Conservation (phyloP, 768 basidiomycete species). For the Kondoa subrosea region DNA sequence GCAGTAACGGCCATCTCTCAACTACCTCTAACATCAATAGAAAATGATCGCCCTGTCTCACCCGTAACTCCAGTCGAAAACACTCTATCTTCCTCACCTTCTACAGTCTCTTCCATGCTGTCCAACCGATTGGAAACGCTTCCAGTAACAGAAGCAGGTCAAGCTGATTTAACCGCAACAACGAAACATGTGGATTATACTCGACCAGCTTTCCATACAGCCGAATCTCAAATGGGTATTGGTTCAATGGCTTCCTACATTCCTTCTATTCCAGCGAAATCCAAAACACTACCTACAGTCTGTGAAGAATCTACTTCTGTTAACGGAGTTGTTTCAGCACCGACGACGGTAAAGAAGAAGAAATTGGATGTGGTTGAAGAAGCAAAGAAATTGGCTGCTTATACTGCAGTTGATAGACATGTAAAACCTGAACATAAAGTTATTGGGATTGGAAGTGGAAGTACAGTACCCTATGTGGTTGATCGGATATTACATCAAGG, state of each 20-base stretch:
- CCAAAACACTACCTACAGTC: background rate
- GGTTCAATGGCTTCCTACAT: background rate
- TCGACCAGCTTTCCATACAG: background rate
- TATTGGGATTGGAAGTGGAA: constrained; percentile 45
- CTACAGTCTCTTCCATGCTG: background rate
- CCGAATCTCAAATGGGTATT: background rate
- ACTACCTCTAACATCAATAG: background rate
- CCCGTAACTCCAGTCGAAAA: background rate
- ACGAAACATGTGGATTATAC: background rate
- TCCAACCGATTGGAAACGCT: background rate
- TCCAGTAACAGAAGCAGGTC: background rate
- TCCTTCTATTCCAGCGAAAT: background rate
- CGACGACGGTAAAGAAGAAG: background rate
- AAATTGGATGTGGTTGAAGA: constrained; percentile 42
- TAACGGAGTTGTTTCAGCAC: background rate
- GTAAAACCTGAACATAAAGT: constrained; percentile 59
- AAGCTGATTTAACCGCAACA: background rate
- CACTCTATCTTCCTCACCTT: background rate
- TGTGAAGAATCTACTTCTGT: background rate
- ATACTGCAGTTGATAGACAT: constrained; percentile 81
- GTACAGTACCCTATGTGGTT: constrained; percentile 53
- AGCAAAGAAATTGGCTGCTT: constrained; percentile 80
- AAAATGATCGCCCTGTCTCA: background rate
- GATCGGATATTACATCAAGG: constrained; percentile 83
- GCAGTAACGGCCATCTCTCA: background rate